These are phyloP conservation scores for Xerocomus amazonicus DNA, from an alignment of 1,284 basidiomycete species.

Conservation along the genomic window DNA sequence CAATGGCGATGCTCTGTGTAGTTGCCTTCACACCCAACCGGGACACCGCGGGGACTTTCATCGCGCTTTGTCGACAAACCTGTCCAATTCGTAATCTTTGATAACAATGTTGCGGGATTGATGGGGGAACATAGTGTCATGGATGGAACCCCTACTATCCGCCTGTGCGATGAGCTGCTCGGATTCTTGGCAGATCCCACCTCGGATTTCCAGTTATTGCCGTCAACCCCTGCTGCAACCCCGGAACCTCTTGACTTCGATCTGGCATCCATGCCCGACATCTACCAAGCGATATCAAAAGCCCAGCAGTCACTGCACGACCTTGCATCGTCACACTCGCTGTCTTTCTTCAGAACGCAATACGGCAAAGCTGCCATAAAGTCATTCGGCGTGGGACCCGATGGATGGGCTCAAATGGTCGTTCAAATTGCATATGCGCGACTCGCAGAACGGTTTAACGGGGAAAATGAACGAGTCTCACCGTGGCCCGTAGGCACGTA, in stretches of 20 bases:
- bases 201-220: slow-evolving; percentile 51
- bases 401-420: slow-evolving; percentile 91
- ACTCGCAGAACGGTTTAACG: slow-evolving; percentile 39
- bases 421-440: slow-evolving; percentile 84
- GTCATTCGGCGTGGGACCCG: slow-evolving; percentile 78
- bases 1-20: neutral
- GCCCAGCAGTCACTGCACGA: slow-evolving; percentile 58
- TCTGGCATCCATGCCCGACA: slow-evolving; percentile 44
- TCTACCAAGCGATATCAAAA: slow-evolving; percentile 45
- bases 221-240: slow-evolving; percentile 25
- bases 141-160: slow-evolving; percentile 74
- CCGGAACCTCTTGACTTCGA: slow-evolving; percentile 63
- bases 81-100: slow-evolving; percentile 76
- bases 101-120: slow-evolving; percentile 76
- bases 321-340: slow-evolving; percentile 65
- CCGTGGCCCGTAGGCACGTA: slow-evolving; percentile 65
- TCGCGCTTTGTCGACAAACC: slow-evolving; percentile 86
- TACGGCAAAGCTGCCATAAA: slow-evolving; percentile 92
- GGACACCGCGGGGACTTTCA: slow-evolving; percentile 46
- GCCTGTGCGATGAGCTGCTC: slow-evolving; percentile 64
- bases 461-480: slow-evolving; percentile 36
- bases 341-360: slow-evolving; percentile 63
- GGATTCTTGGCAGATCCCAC: slow-evolving; percentile 55
- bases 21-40: slow-evolving; percentile 12
- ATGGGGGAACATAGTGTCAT: slow-evolving; percentile 93